phyloP scores from a whole-genome alignment of 768 basidiomycete genomes.

The Boletus barrowsii region DNA sequence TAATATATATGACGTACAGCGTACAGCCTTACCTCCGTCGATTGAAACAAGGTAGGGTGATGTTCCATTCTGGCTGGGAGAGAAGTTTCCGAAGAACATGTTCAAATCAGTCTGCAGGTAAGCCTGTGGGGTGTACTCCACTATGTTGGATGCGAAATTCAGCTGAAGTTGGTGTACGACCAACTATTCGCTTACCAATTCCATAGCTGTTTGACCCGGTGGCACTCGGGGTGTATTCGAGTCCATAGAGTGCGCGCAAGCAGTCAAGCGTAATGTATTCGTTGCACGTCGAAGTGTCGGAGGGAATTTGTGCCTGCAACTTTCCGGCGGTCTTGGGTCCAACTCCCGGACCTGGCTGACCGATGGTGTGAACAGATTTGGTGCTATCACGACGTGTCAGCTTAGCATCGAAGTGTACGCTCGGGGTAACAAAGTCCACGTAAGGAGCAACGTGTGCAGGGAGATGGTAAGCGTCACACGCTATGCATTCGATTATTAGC shows the following conservation, averaged over 20 bases:
- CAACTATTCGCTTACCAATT: slow-evolving; percentile 19
- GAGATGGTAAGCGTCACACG: slow-evolving; percentile 32
- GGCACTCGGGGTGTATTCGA: slow-evolving; percentile 22
- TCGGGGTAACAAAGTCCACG: slow-evolving; percentile 35
- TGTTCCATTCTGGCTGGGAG: slow-evolving; percentile 18
- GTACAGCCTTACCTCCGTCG: slow-evolving; percentile 31
- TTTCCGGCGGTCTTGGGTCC: slow-evolving; percentile 15
- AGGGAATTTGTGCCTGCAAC: slow-evolving; percentile 2
- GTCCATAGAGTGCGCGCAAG: slow-evolving; percentile 27
- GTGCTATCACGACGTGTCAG: slow-evolving; percentile 11
- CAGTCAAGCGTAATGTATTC: slow-evolving; percentile 30
- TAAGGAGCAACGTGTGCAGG: slow-evolving; percentile 31
- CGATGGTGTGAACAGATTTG: slow-evolving; percentile 10
- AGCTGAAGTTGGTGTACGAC: background rate
- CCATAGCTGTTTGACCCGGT: slow-evolving; percentile 31
- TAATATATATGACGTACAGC: background rate
- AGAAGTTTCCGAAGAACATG: slow-evolving; percentile 30
- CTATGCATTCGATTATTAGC: slow-evolving; percentile 8
- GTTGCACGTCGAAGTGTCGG: slow-evolving; percentile 20
- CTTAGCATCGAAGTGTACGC: slow-evolving; percentile 33
- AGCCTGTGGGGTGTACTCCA: slow-evolving; percentile 35
- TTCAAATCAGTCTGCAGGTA: slow-evolving; percentile 28
- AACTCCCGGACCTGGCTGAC: slow-evolving; percentile 9
- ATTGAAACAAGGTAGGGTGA: slow-evolving; percentile 32
- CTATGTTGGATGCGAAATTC: slow-evolving; percentile 9